These are phyloP conservation scores for Limnomonas spitsbergensis DNA, from an alignment of 139 green algal species.

Conservation along the genomic window DNA sequence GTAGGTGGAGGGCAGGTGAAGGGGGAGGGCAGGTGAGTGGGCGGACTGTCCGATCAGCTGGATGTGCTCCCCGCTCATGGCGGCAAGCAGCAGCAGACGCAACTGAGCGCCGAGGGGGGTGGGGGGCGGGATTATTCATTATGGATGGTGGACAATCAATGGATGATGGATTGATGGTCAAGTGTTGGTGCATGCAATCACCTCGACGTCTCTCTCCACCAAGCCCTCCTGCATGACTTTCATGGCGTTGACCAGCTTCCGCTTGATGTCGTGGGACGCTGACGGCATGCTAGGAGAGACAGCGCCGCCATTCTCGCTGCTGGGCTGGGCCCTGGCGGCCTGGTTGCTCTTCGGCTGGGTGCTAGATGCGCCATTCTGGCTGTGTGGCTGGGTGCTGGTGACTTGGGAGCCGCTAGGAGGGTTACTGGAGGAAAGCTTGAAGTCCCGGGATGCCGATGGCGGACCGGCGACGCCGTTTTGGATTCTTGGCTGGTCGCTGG, in stretches of 20 bases:
- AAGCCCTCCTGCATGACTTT: slow-evolving; percentile 63
- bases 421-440: too few species aligned
- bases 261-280: not conserved
- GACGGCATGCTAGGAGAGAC: not conserved
- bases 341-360: not conserved
- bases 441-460: too few species aligned
- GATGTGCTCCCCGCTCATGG: slow-evolving; percentile 87
- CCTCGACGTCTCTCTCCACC: slow-evolving; percentile 82
- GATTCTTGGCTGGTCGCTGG: too few species aligned
- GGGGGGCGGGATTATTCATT: not conserved
- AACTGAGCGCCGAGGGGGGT: slow-evolving; percentile 78
- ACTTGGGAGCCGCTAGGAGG: too few species aligned
- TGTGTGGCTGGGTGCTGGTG: too few species aligned
- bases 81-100: slow-evolving; percentile 82
- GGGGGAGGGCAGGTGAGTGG: too few species aligned
- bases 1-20: too few species aligned
- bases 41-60: too few species aligned
- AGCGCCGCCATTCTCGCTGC: too few species aligned
- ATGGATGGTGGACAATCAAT: not conserved
- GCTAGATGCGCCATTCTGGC: too few species aligned
- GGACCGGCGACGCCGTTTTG: too few species aligned
- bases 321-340: not conserved
- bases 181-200: slow-evolving; percentile 17
- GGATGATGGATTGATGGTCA: not conserved
- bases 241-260: slow-evolving; percentile 52